Evolutionary conservation across 2,329 filamentous ascomycete genomes (phyloP).

Genomic region (Chaetothyriales sp.): DNA sequence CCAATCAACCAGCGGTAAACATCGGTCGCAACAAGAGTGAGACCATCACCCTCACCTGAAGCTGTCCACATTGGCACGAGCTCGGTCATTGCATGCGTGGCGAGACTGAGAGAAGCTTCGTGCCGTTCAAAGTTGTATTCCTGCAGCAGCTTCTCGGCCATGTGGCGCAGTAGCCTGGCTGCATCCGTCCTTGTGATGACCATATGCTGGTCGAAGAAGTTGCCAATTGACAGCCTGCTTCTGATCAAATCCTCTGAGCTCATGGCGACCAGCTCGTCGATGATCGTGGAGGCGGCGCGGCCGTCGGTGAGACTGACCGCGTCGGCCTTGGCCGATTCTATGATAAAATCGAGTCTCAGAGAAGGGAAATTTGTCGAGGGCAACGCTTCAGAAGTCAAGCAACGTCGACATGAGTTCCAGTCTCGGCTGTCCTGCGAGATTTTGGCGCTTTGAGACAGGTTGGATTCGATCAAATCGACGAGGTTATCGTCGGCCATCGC

Average conservation of each 20-base stretch:
- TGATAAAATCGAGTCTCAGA: not conserved
- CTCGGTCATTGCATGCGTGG: slow-evolving; percentile 52
- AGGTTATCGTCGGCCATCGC: not conserved
- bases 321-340: not conserved
- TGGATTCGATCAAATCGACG: not conserved
- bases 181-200: slow-evolving; percentile 20
- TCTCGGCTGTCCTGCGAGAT: not conserved
- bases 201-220: slow-evolving; percentile 6
- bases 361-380: not conserved
- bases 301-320: not conserved
- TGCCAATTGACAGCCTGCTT: slow-evolving; percentile 5
- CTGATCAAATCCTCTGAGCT: slow-evolving; percentile 7
- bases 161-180: slow-evolving; percentile 31
- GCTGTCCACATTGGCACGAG: slow-evolving; percentile 49
- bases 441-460: not conserved
- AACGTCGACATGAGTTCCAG: not conserved
- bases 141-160: slow-evolving; percentile 35
- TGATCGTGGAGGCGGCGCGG: slow-evolving; percentile 1
- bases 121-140: slow-evolving; percentile 52
- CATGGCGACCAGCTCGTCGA: slow-evolving; percentile 10
- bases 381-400: not conserved
- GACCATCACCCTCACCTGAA: slow-evolving; percentile 37
- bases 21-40: slow-evolving; percentile 54
- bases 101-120: slow-evolving; percentile 54
- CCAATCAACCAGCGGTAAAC: slow-evolving; percentile 67